Base-by-base conservation (phyloP, 2,329 filamentous ascomycete genomes). In the Tympanopsis confertula region DNA sequence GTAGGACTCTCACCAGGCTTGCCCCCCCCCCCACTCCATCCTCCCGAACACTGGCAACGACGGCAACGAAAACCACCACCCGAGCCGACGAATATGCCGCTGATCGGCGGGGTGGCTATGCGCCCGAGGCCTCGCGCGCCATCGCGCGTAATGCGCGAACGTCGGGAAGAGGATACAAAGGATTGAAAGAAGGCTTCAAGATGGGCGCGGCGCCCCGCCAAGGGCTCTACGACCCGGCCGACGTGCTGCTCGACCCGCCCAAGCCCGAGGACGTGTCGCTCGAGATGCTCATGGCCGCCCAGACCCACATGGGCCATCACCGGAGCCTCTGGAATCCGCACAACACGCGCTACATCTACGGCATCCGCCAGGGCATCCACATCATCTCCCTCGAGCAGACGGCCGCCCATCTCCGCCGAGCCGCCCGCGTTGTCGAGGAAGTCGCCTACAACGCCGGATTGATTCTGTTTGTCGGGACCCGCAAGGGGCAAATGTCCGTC, bases 291-390 rank as follows among this genome's bases (percentile, higher is more conserved):
- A 80, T 94, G 68, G 85, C 87, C 35, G 78, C 82, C 20, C 86
- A 94, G 62, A 77, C 78, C 39, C 87, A 94, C 62, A 78, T 96
- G 58, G 91, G 91, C 44, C 91, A 98, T 63, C 75, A 84, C 51
- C 89, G 83, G 1, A 85, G 85, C 43, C 71, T 88, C 36, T 98
- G 91, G 91, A 94, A 98, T 62, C 88, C 91, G 10, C 80, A 78
- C 38, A 98, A 96, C 64, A 81, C 87, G 45, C 76, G 84, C 47
- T 96, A 96, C 63, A 96, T 98, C 56, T 88, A 85, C 56, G 91
- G 91, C 49, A 75, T 94, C 43, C 74, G 91, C 33, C 74, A 91
- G 47, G 86, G 83, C 13, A 80, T 94, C 43, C 89, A 95, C 62
- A 87, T 98, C 56, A 94, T 98, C 58, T 83, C 82, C 7, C 78